Evolutionary conservation across 2,329 filamentous ascomycete genomes (phyloP).

Genomic region (Paradendryphiella salina): DNA sequence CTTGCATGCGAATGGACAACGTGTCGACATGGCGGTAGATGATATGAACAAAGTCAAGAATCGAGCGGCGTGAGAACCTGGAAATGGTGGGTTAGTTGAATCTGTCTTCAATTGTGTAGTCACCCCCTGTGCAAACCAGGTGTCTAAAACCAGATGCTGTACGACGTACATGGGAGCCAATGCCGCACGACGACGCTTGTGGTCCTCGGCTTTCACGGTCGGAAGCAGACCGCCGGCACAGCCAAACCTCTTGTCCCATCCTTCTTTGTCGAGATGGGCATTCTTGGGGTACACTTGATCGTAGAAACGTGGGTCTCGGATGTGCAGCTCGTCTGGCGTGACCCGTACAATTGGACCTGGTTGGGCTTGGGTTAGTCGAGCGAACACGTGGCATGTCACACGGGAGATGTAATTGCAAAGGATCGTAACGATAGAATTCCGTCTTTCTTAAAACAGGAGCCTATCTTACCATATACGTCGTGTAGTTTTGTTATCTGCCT

Average conservation of each 20-base stretch:
- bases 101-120: not conserved
- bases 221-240: conserved; percentile 33
- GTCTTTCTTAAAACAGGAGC: too few relatives aligned
- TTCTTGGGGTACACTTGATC: conserved; percentile 42
- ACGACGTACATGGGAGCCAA: conserved; percentile 37
- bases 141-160: not conserved
- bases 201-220: conserved; percentile 33
- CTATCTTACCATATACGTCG: conserved; percentile 36
- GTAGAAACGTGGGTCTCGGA: conserved; percentile 48
- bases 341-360: conserved; percentile 50
- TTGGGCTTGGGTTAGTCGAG: conserved; percentile 8
- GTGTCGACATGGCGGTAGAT: conserved; percentile 43
- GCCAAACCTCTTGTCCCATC: conserved; percentile 43
- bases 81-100: conserved; percentile 1
- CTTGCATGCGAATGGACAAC: conserved; percentile 34
- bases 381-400: not conserved
- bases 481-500: conserved; percentile 38
- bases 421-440: too few relatives aligned
- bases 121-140: not conserved
- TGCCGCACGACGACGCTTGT: conserved; percentile 40
- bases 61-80: conserved; percentile 44
- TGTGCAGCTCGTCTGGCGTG: conserved; percentile 50
- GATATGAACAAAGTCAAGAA: conserved; percentile 44
- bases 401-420: not conserved
- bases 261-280: conserved; percentile 40